Evolutionary conservation across 495 filamentous ascomycete genomes (phyloP).

Genomic region (Podospora comata): DNA sequence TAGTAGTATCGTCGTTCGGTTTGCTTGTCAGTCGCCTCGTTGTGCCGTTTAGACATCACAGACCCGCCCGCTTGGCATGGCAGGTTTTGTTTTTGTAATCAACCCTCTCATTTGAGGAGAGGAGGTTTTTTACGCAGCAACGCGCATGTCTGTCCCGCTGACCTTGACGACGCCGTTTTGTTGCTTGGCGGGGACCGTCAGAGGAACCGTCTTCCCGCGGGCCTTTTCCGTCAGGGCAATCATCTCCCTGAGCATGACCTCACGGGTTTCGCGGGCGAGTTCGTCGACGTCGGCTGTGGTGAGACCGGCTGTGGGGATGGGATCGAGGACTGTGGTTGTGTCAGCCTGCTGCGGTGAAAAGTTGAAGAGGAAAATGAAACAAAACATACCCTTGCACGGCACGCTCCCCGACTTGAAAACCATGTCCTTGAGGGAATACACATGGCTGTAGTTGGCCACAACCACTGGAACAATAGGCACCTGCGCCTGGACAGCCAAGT

Average conservation of each 20-base stretch:
- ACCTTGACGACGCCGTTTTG: constrained; percentile 26
- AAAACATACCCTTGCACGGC: constrained; percentile 67
- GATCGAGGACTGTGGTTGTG: constrained; percentile 64
- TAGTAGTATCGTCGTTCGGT: background rate
- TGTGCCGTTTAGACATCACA: background rate
- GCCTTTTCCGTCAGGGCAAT: constrained; percentile 55
- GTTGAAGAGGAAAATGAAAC: background rate
- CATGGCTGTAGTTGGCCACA: constrained; percentile 78
- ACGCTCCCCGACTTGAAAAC: constrained; percentile 74
- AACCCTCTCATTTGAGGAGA: background rate
- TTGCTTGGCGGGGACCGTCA: background rate
- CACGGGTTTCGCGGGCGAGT: constrained; percentile 64
- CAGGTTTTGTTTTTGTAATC: background rate
- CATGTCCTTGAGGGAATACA: constrained; percentile 66
- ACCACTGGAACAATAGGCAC: constrained; percentile 90
- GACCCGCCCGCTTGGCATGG: background rate
- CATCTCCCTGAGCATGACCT: constrained; percentile 77
- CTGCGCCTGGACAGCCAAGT: constrained; percentile 88
- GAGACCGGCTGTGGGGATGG: constrained; percentile 77
- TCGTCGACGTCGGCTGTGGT: constrained; percentile 77
- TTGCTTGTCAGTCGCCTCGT: background rate
- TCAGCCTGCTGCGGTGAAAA: background rate
- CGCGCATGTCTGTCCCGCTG: constrained; percentile 23
- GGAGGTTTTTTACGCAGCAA: constrained; percentile 24
- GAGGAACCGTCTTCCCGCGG: constrained; percentile 14